Percentiles rank a stretch among this genome's conserved stretches.
phyloP scores from a whole-genome alignment of 2,329 filamentous ascomycete species.

The Fusarium azukiicola region DNA sequence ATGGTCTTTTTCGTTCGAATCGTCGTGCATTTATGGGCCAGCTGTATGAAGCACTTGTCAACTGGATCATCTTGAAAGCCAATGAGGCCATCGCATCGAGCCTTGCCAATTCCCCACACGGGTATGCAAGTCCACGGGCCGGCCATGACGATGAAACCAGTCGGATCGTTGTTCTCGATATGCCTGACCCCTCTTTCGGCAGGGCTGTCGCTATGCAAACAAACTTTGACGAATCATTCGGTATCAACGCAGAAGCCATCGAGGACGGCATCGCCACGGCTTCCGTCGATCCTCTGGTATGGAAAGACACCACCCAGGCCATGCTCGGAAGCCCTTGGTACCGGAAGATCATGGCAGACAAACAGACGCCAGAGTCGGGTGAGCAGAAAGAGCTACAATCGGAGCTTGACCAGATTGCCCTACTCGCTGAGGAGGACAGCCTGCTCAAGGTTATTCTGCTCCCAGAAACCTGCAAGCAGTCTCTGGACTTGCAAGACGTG shows the following conservation, averaged over 20 bases:
- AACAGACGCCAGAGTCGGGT: constrained; percentile 82
- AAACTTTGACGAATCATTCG: constrained; percentile 93
- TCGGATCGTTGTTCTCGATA: constrained; percentile 91
- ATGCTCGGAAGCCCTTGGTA: constrained; percentile 89
- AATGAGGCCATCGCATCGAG: constrained; percentile 89
- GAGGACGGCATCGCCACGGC: constrained; percentile 91
- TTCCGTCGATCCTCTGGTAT: constrained; percentile 88
- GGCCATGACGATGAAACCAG: constrained; percentile 90
- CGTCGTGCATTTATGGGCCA: constrained; percentile 90
- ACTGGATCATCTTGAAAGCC: constrained; percentile 95
- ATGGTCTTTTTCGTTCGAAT: constrained; percentile 90
- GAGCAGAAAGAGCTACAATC: constrained; percentile 81
- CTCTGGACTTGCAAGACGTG: constrained; percentile 87
- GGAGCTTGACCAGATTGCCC: constrained; percentile 86
- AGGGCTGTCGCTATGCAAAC: constrained; percentile 93
- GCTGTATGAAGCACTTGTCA: constrained; percentile 95
- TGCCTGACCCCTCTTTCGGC: constrained; percentile 89
- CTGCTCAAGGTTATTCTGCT: constrained; percentile 92
- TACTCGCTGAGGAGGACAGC: constrained; percentile 88
- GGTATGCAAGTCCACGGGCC: too few species aligned
- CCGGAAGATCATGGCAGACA: constrained; percentile 86
- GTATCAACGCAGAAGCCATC: constrained; percentile 99
- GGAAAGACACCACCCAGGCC: constrained; percentile 89
- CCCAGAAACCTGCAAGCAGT: constrained; percentile 83
- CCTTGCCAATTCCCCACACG: constrained; percentile 68